A percentile compares a stretch with the other conserved stretches of the same genome.
Conservation (phyloP, 139 green algal species). For the Yamagishiella unicocca region DNA sequence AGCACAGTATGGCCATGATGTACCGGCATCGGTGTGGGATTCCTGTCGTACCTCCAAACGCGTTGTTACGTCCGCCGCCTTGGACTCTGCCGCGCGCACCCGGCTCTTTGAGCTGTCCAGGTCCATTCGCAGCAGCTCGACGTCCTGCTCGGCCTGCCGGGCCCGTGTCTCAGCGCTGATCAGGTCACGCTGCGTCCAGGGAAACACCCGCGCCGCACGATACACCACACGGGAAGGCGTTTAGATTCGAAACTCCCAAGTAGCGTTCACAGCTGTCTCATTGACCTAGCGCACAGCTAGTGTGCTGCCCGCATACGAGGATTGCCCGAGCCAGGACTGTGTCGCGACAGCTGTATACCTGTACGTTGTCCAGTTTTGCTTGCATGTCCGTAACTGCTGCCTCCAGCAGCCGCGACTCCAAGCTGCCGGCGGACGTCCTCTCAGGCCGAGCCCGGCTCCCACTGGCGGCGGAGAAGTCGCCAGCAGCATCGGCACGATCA, state of each 20-base stretch:
- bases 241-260: no score
- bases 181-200: constrained; percentile 7
- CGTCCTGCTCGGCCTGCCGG: background rate
- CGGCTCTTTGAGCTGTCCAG: background rate
- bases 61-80: background rate
- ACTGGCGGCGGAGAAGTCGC: no score
- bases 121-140: constrained; percentile 14
- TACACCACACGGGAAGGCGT: no score
- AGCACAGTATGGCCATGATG: no score
- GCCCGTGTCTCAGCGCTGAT: background rate
- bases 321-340: no score
- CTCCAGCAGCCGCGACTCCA: constrained; percentile 16
- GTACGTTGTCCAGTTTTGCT: background rate
- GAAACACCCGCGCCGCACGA: no score
- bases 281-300: no score
- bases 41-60: constrained; percentile 5
- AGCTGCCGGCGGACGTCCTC: background rate
- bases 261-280: no score
- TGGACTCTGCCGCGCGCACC: background rate
- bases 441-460: background rate
- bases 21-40: no score
- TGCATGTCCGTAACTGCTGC: background rate
- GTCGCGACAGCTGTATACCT: no score
- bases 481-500: no score
- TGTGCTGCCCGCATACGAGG: no score